These are phyloP conservation scores for Stereocaulon alpinum DNA, from an alignment of 495 filamentous ascomycete genomes.

Conservation along the genomic window DNA sequence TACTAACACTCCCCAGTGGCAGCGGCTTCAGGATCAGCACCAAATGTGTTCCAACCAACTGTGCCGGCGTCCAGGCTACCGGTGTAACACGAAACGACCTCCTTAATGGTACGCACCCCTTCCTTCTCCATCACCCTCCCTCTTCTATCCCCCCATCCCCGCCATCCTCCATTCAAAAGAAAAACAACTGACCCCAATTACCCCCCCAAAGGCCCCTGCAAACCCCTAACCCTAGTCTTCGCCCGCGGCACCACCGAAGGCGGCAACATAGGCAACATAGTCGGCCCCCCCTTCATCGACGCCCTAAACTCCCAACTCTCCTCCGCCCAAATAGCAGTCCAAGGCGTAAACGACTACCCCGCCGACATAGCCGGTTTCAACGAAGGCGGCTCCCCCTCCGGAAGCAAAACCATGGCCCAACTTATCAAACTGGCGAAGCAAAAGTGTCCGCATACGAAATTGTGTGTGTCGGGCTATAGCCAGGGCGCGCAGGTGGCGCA, in stretches of 20 bases:
- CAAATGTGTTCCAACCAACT: background rate
- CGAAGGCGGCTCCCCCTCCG: slow-evolving; percentile 25
- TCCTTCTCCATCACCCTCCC: too few relatives aligned
- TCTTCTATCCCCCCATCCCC: too few relatives aligned
- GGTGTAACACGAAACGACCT: slow-evolving; percentile 29
- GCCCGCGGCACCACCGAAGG: slow-evolving; percentile 48
- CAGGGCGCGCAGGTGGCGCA: slow-evolving; percentile 29
- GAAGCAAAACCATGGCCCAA: slow-evolving; percentile 23
- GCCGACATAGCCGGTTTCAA: slow-evolving; percentile 28
- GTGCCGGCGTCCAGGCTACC: background rate
- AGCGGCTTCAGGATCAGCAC: slow-evolving; percentile 10
- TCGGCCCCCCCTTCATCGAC: slow-evolving; percentile 28
- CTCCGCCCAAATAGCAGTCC: slow-evolving; percentile 26
- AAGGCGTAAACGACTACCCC: slow-evolving; percentile 32
- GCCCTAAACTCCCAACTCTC: slow-evolving; percentile 24
- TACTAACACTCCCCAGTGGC: background rate
- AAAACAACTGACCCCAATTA: slow-evolving; percentile 16
- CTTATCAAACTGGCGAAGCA: slow-evolving; percentile 14
- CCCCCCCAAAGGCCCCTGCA: slow-evolving; percentile 27
- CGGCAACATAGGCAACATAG: slow-evolving; percentile 26
- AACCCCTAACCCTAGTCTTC: slow-evolving; percentile 45
- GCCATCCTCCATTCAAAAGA: too few relatives aligned
- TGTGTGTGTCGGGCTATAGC: slow-evolving; percentile 24
- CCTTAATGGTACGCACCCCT: background rate
- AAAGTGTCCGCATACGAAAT: slow-evolving; percentile 25